phyloP scores from a whole-genome alignment of 805 yeast species.

The Wickerhamomyces ciferrii region DNA sequence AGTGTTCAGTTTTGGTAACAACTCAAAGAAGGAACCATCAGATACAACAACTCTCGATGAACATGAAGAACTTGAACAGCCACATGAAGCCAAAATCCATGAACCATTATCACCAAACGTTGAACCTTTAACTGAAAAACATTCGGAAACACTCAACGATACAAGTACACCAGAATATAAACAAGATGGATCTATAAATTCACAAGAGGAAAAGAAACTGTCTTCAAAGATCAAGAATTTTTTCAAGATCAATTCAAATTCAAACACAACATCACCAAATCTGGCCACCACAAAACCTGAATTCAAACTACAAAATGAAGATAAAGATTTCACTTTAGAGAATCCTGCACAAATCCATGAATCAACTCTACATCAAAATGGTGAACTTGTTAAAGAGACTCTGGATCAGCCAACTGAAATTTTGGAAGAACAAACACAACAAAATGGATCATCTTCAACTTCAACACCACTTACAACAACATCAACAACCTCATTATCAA shows the following conservation, averaged over 20 bases:
- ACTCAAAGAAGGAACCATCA: conserved; percentile 2
- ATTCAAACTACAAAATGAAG: neutral
- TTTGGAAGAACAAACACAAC: neutral
- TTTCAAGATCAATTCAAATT: conserved; percentile 15
- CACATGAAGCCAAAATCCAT: neutral
- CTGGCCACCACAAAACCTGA: conserved; percentile 3
- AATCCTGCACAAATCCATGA: conserved; percentile 6
- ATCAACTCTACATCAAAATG: neutral
- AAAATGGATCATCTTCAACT: neutral
- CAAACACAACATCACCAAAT: conserved; percentile 11
- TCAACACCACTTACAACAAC: conserved; percentile 7
- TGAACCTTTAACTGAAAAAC: neutral
- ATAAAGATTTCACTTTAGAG: conserved; percentile 9
- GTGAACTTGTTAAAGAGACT: neutral
- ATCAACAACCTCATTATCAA: neutral
- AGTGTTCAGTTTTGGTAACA: conserved; percentile 32
- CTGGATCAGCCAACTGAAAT: conserved; percentile 4
- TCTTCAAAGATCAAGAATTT: conserved; percentile 17
- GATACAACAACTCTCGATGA: conserved; percentile 8
- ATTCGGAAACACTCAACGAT: neutral
- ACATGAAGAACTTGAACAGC: neutral
- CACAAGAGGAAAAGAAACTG: conserved; percentile 9
- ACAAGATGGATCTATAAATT: neutral
- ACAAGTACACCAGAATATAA: neutral
- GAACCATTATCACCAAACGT: neutral